Conservation (phyloP, 2,329 filamentous ascomycete species). For the Trichophyton verrucosum region DNA sequence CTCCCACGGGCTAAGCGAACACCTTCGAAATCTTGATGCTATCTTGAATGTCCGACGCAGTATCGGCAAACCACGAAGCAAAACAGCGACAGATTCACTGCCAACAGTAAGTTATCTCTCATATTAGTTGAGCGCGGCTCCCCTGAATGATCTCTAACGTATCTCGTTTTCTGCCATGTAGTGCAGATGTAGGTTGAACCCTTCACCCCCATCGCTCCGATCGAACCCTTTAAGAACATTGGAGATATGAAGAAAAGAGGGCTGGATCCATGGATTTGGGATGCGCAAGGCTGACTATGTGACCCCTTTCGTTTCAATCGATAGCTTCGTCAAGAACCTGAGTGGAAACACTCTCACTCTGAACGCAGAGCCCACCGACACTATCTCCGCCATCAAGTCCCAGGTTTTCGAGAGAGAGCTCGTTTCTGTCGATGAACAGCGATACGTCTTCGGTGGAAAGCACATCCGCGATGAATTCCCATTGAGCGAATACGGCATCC, state of each 20-base stretch:
- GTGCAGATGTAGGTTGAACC: slow-evolving; percentile 74
- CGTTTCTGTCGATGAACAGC: slow-evolving; percentile 58
- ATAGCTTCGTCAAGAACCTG: slow-evolving; percentile 61
- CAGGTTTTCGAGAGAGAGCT: slow-evolving; percentile 77
- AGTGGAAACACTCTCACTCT: slow-evolving; percentile 62
- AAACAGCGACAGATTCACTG: slow-evolving; percentile 23
- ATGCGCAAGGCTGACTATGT: slow-evolving; percentile 4
- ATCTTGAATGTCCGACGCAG: slow-evolving; percentile 13
- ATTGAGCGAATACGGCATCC: slow-evolving; percentile 43
- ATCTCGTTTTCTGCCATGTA: slow-evolving; percentile 33
- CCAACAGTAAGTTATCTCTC: slow-evolving; percentile 33
- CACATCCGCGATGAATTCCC: slow-evolving; percentile 44
- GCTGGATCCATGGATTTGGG: slow-evolving; percentile 13
- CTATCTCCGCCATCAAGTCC: slow-evolving; percentile 57
- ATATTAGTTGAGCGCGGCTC: neutral
- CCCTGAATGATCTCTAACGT: slow-evolving; percentile 34
- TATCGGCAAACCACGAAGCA: slow-evolving; percentile 22
- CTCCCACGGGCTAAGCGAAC: slow-evolving; percentile 34
- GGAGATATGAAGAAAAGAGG: slow-evolving; percentile 12
- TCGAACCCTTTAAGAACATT: slow-evolving; percentile 11
- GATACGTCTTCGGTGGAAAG: slow-evolving; percentile 59
- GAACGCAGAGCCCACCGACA: slow-evolving; percentile 56
- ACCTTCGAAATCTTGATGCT: slow-evolving; percentile 23
- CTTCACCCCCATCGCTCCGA: slow-evolving; percentile 10
- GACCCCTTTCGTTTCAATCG: slow-evolving; percentile 8